These are phyloP conservation scores for Dalbergia cochinchinensis DNA, from an alignment of 306 rosid genomes.

Conservation along the genomic window DNA sequence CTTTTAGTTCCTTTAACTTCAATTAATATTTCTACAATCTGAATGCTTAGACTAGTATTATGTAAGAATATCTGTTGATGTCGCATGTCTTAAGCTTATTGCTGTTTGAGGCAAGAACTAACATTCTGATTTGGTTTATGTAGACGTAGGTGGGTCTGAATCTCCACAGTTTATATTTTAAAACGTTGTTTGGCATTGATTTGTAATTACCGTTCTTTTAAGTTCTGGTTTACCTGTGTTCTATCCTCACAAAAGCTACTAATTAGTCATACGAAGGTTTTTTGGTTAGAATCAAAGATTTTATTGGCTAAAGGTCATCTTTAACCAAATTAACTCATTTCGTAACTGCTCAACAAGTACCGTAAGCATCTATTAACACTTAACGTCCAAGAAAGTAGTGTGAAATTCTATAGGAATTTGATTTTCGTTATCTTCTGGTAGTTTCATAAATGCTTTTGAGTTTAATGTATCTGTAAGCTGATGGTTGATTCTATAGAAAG, in stretches of 20 bases:
- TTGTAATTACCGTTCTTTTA: background rate
- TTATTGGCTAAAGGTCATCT: slow-evolving; percentile 15
- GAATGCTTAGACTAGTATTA: slow-evolving; percentile 5
- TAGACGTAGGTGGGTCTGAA: slow-evolving; percentile 14
- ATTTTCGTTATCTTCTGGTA: slow-evolving; percentile 18
- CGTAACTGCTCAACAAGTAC: background rate
- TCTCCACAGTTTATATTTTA: background rate
- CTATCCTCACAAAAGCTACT: slow-evolving; percentile 18
- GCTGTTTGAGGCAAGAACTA: slow-evolving; percentile 19
- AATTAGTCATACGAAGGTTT: background rate
- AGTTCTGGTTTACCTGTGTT: slow-evolving; percentile 7
- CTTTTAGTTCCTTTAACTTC: slow-evolving; percentile 16
- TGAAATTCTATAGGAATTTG: slow-evolving; percentile 15
- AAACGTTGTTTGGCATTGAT: slow-evolving; percentile 13
- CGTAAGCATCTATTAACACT: slow-evolving; percentile 10
- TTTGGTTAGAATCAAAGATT: slow-evolving; percentile 1
- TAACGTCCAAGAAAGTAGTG: slow-evolving; percentile 8
- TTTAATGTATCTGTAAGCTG: background rate
- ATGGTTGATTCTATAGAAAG: background rate
- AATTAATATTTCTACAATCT: slow-evolving; percentile 32
- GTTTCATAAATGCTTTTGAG: slow-evolving; percentile 23
- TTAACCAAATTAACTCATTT: background rate
- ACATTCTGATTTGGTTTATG: slow-evolving; percentile 15
- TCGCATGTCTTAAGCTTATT: slow-evolving; percentile 30
- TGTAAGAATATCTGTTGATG: slow-evolving; percentile 20